Evolutionary conservation across 1,284 basidiomycete species (phyloP).

Genomic region (Agaricales sp.): DNA sequence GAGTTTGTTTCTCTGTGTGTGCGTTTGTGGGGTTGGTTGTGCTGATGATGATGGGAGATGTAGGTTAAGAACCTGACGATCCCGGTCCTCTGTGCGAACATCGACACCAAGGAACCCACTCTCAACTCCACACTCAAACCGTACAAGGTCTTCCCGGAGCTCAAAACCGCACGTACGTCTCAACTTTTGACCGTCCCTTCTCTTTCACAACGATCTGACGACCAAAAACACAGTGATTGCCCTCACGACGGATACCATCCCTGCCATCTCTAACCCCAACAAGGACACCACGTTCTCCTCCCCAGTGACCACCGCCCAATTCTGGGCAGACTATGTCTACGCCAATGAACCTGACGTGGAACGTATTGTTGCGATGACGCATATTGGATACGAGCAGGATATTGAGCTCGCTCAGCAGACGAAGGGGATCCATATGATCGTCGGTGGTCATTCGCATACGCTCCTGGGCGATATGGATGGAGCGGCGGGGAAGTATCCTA

Average conservation of each 20-base stretch:
- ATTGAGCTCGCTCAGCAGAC: conserved; percentile 27
- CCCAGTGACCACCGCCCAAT: conserved; percentile 22
- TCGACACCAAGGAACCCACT: conserved; percentile 22
- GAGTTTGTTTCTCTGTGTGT: background rate
- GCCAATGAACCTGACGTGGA: conserved; percentile 18
- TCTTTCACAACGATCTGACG: conserved; percentile 27
- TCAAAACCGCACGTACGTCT: conserved; percentile 9
- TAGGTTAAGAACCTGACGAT: conserved; percentile 19
- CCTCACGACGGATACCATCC: background rate
- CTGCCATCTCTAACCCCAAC: conserved; percentile 21
- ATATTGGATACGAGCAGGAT: conserved; percentile 33
- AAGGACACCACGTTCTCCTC: conserved; percentile 25
- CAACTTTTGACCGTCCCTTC: conserved; percentile 21
- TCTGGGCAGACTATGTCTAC: conserved; percentile 25
- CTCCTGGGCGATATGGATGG: conserved; percentile 26
- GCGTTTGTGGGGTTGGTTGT: background rate
- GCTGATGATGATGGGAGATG: too few relatives aligned
- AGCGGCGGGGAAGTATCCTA: conserved; percentile 29
- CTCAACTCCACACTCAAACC: conserved; percentile 22
- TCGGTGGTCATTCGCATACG: conserved; percentile 33
- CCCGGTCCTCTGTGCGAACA: conserved; percentile 31
- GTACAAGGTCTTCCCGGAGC: conserved; percentile 25
- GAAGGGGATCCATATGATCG: conserved; percentile 25
- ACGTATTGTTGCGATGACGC: conserved; percentile 29
- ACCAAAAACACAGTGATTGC: conserved; percentile 16